Evolutionary conservation across 148 eudicot genomes (phyloP).

Genomic region (Rhododendron simsii): DNA sequence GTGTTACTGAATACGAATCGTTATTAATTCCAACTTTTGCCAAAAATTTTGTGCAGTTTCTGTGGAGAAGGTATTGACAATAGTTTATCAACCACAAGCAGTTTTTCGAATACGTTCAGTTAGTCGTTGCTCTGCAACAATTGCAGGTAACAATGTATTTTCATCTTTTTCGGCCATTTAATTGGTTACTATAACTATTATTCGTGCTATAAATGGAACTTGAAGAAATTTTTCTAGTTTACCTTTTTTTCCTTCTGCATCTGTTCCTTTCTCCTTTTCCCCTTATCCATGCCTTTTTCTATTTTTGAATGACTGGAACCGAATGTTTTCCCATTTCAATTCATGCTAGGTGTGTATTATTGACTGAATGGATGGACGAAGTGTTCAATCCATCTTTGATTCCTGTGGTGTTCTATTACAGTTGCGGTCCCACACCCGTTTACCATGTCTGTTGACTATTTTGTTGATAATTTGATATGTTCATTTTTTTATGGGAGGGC

Average conservation of each 20-base stretch:
- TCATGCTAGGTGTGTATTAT: neutral
- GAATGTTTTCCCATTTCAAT: neutral
- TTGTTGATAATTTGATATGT: neutral
- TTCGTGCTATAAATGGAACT: neutral
- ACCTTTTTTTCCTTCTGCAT: neutral
- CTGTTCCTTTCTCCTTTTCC: neutral
- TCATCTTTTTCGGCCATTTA: neutral
- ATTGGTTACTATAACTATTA: neutral
- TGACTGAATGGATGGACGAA: neutral
- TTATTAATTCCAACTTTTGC: neutral
- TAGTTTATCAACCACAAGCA: constrained; percentile 96
- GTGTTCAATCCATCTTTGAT: neutral
- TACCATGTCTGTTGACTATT: neutral
- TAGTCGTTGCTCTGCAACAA: constrained; percentile 90
- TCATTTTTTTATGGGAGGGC: neutral
- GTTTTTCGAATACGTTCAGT: constrained; percentile 94
- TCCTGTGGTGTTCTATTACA: neutral
- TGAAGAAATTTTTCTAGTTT: neutral
- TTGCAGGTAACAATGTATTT: constrained; percentile 49
- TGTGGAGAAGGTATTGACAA: constrained; percentile 89
- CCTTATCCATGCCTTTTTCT: neutral
- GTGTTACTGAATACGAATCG: neutral
- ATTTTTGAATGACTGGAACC: neutral
- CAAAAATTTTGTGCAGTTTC: constrained; percentile 51
- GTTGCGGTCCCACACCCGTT: neutral